Evolutionary conservation across 306 rosid species (phyloP), one percentile per base, ranked within the genome.

Genomic region (Rosa multiflora): DNA sequence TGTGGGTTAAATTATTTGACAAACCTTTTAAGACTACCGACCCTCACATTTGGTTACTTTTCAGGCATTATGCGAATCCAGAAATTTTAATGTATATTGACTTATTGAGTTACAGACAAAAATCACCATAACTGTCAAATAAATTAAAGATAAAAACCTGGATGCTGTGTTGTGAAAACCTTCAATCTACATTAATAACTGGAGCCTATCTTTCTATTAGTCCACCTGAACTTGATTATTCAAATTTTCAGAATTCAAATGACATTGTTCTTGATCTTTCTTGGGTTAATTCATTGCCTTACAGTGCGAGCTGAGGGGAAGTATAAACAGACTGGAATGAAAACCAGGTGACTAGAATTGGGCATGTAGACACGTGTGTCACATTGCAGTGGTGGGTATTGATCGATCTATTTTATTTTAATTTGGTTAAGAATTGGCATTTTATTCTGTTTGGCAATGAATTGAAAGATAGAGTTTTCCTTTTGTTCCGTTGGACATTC

Each of bases 121-220:
- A 35, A 5, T 5, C 3, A 32, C 4, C 21, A 32, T 35, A 64
- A 64, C 44, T 64, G 43, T 13, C 21, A 32, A 64, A 35, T 35
- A 35, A 14, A 64, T 14, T 5, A 32, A 64, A 64, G 5, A 10
- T 14, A 37, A 64, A 23, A 23, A 32, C n/a, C 20, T 64, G 44
- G 44, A 64, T 32, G 70, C 11, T 64, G 43, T 37, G 70, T 37
- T 35, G 44, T 64, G 44, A 64, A 64, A 63, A 63, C 66, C 66
- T 59, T 21, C 63, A 53, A 18, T 6, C 26, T 53, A 20, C 61
- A 18, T 53, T 5, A 6, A 53, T 51, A 51, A 51, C 58, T 18
- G 58, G 58, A 17, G n/a, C 21, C 17, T 17, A 52, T 52, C n/a
- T 52, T 52, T 52, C 29, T 59, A 9, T 23, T 59, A 23, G 66